phyloP scores from a whole-genome alignment of 495 filamentous ascomycete genomes.

The Cercophora samala region DNA sequence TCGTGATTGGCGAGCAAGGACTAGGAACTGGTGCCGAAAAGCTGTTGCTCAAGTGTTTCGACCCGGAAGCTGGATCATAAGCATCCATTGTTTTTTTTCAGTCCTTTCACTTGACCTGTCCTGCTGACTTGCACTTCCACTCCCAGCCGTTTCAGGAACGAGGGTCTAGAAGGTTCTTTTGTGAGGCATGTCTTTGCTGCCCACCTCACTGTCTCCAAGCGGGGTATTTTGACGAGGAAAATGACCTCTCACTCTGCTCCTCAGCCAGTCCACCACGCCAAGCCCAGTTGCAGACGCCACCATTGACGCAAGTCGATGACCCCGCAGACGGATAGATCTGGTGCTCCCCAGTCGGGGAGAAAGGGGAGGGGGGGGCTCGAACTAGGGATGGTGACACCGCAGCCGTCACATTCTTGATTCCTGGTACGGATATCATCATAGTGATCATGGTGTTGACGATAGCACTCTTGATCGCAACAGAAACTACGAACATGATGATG shows the following conservation, averaged over 20 bases:
- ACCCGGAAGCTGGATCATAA: not conserved
- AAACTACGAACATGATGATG: not conserved
- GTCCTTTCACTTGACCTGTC: not conserved
- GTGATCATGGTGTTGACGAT: not conserved
- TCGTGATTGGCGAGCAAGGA: not conserved
- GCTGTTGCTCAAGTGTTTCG: no score
- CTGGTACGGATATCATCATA: not conserved
- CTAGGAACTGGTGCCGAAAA: not conserved
- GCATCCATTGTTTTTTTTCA: not conserved
- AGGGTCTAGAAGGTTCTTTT: not conserved
- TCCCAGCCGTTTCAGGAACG: not conserved
- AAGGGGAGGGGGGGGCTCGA: not conserved
- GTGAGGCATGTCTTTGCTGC: not conserved
- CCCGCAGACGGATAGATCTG: slow-evolving; percentile 4
- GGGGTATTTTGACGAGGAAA: not conserved
- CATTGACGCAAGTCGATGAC: not conserved
- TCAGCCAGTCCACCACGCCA: not conserved
- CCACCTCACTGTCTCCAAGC: not conserved
- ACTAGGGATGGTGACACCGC: slow-evolving; percentile 3
- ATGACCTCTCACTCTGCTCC: not conserved
- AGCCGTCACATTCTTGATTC: slow-evolving; percentile 1
- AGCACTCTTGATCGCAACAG: not conserved
- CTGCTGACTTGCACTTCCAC: not conserved
- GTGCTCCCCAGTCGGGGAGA: not conserved
- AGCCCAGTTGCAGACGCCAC: not conserved